A percentile compares a stretch with the other conserved stretches of the same genome.
Evolutionary conservation across 179 eudicot species (phyloP).

Genomic region (Silene vulgaris): DNA sequence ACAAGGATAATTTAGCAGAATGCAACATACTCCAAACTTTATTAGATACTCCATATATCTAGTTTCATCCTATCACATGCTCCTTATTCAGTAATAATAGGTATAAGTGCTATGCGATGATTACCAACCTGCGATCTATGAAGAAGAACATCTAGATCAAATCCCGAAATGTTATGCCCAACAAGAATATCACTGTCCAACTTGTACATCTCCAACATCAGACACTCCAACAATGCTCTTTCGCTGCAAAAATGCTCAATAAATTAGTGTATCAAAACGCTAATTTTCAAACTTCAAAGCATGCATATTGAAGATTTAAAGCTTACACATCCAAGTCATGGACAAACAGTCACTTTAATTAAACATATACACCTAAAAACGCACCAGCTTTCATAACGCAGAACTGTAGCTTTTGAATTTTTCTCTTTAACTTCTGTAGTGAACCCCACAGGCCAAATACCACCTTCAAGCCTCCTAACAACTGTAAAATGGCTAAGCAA

Average conservation of each 20-base stretch:
- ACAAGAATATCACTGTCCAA: conserved; percentile 87
- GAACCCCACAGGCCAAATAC: conserved; percentile 78
- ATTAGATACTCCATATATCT: not conserved
- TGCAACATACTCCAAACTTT: not conserved
- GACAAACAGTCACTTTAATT: conserved; percentile 4
- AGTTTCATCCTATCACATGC: not conserved
- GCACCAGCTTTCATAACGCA: conserved; percentile 70
- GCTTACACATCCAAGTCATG: not conserved
- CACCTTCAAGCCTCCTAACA: conserved; percentile 78
- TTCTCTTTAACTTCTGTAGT: conserved; percentile 54
- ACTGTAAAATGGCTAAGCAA: conserved; percentile 82
- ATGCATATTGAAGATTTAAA: not conserved
- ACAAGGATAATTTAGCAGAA: not conserved
- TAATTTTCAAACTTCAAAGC: conserved; percentile 6
- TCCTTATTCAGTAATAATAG: not conserved
- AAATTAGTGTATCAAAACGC: not conserved
- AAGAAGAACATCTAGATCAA: conserved; percentile 88
- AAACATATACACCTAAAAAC: conserved; percentile 15
- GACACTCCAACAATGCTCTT: conserved; percentile 72
- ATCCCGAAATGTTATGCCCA: conserved; percentile 97
- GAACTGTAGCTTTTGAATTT: conserved; percentile 58
- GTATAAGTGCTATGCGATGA: conserved; percentile 1
- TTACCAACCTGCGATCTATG: conserved; percentile 78
- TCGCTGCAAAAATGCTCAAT: conserved; percentile 49
- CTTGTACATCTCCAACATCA: conserved; percentile 82